Conservation (phyloP, 2,329 filamentous ascomycete genomes). For the Aureobasidium sp. region DNA sequence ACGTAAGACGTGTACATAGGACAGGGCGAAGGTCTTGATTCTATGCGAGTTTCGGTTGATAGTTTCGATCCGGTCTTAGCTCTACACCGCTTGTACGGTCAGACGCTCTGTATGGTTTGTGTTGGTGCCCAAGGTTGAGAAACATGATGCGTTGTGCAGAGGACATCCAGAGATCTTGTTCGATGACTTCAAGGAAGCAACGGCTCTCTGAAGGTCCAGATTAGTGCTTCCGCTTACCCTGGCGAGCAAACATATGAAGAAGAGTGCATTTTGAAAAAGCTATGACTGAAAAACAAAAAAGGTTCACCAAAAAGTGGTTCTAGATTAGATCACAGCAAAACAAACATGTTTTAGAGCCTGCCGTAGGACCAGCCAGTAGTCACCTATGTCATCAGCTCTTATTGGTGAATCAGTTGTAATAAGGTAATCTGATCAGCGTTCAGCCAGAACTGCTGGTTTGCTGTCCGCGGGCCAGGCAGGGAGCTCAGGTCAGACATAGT, state of each 20-base stretch:
- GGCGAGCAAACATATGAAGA: neutral
- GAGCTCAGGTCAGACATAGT: neutral
- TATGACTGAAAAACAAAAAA: neutral
- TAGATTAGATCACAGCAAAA: neutral
- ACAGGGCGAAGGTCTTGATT: neutral
- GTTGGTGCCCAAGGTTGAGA: neutral
- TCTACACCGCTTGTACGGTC: neutral
- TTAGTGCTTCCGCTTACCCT: neutral
- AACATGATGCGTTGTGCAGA: neutral
- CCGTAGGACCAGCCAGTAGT: neutral
- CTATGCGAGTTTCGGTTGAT: neutral
- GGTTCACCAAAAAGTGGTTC: neutral
- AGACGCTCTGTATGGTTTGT: neutral
- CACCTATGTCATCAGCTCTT: neutral
- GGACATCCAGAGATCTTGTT: neutral
- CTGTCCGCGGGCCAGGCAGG: neutral
- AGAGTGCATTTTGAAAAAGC: neutral
- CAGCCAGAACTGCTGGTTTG: neutral
- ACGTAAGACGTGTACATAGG: neutral
- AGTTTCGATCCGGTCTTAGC: neutral
- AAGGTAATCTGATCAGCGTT: neutral
- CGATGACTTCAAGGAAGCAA: slow-evolving; percentile 35
- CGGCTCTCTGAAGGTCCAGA: neutral
- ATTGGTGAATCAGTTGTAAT: neutral
- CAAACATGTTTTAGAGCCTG: neutral